Evolutionary conservation across 495 filamentous ascomycete species (phyloP).

Genomic region (Lophiostoma macrostomum): DNA sequence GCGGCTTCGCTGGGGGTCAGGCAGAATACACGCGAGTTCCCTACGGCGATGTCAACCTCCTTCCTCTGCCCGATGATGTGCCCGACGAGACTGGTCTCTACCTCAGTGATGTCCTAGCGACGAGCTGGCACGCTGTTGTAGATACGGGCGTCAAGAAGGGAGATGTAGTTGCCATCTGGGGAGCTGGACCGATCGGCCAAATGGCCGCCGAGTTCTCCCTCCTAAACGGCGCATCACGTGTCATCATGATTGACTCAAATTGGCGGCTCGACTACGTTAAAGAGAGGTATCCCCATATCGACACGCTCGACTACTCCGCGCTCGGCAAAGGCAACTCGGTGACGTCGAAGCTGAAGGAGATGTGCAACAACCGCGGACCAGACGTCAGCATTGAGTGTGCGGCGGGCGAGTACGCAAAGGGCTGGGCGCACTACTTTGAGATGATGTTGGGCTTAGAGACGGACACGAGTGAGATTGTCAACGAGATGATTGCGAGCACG

Average conservation of each 20-base stretch:
- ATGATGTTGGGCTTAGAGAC: slow-evolving; percentile 72
- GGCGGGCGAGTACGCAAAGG: slow-evolving; percentile 81
- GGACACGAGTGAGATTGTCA: slow-evolving; percentile 81
- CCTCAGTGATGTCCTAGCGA: slow-evolving; percentile 75
- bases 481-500: slow-evolving; percentile 81
- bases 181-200: slow-evolving; percentile 72
- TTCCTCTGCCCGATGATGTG: slow-evolving; percentile 74
- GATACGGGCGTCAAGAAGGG: slow-evolving; percentile 78
- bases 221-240: slow-evolving; percentile 65
- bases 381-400: slow-evolving; percentile 83
- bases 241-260: slow-evolving; percentile 80
- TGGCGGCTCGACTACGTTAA: slow-evolving; percentile 70
- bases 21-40: slow-evolving; percentile 86
- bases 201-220: slow-evolving; percentile 74
- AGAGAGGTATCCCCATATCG: slow-evolving; percentile 59
- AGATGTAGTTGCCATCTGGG: slow-evolving; percentile 82
- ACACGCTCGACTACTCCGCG: slow-evolving; percentile 57
- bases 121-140: slow-evolving; percentile 77
- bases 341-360: slow-evolving; percentile 67
- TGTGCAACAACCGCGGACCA: slow-evolving; percentile 61
- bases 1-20: slow-evolving; percentile 86
- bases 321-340: slow-evolving; percentile 58
- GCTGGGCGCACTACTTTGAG: slow-evolving; percentile 77
- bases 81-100: slow-evolving; percentile 86
- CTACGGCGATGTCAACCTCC: slow-evolving; percentile 75